Base-by-base conservation (phyloP, 1,139 yeast genomes). In the Candida sp. region DNA sequence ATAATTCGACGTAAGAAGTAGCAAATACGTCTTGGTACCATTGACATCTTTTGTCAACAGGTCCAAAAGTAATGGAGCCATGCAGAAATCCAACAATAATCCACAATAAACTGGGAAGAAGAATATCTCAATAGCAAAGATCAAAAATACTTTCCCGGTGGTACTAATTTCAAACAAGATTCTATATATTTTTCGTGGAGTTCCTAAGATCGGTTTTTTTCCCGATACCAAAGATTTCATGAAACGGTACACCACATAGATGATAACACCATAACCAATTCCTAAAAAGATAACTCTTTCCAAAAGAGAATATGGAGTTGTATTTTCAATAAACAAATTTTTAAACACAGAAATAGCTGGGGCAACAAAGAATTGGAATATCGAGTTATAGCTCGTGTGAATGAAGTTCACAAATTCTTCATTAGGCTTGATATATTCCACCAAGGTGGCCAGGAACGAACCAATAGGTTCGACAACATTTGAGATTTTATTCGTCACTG, bases 81-180 rank as follows among this genome's bases (percentile, higher is more conserved):
- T 50, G 9, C 91, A 84, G 46, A 86, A 69, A 53, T 87, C 93
- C 33, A 91, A 63, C 53, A 90, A 73, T 54, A 81, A 66, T 1
- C 99, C 99, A 57, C 97, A 90, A 52, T 82, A 82, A 0, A 87
- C 74, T 0, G 99, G 99, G 67, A 93, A 93, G 5, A 85, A 70
- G 22, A 87, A 75, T 40, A 91, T 74, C 60, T 93, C 99, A 46
- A 89, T 79, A 5, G 84, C 79, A 58, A 91, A 86, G 12, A 93
- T 77, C 5, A 77, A 56, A 47, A 87, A 79, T 6, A 91, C 95
- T 60, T 91, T 91, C 21, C 84, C 58, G 2, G 95, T 82, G 30
- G 67, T 58, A 19, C 62, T 54, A 4, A 82, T 50, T 48, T 82
- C 87, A 53, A 82, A 79, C 22, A 84, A 56, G 1, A 74, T 50